Evolutionary conservation across 2,329 filamentous ascomycete genomes (phyloP), one percentile per base, ranked within the genome.

Genomic region (Hymenotorrendiella dingleyae): DNA sequence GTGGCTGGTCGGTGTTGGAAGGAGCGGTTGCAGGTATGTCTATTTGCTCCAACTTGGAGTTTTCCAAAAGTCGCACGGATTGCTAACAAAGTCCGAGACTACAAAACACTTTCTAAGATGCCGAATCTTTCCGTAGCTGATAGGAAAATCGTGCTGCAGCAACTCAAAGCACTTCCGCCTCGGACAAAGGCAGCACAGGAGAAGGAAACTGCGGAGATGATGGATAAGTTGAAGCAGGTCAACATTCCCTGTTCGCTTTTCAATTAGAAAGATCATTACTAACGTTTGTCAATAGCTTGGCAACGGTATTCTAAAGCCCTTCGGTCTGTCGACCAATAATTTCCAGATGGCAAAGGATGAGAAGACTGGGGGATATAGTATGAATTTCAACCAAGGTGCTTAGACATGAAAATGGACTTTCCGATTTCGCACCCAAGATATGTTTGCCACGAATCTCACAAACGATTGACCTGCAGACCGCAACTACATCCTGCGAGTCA

Each of bases 261-360:
- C 6, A 9, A 26, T 20, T 4, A 9, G 26, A 21, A 36, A 3
- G 3, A 12, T 11, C 8, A 12, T 17, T 2, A 24, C 35, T 37
- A 26, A 37, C 14, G 9, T 28, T n/a, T 14, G 10, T 28, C 22
- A 36, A 3, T 47, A 86, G 65, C 69, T 98, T 47, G 93, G 93
- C 0, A 95, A 98, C 61, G 88, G 89, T 1, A 79, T 98, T 12
- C 63, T 98, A 38, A 94, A 86, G 61, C 91, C 91, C 0, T 97
- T 97, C 69, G 93, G 93, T 1, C 66, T 98, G 54, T 94, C 85
- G 46, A 97, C 93, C 9, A 83, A 94, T 34, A 95, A 94, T 62
- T 97, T 98, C 61, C 81, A 95, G 50, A 94, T 97, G 73, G 80
- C 84, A 21, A 87, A 96, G 65, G 91, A 96, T 59, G 85, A 91